Evolutionary conservation across 441 rosid genomes (phyloP), one percentile per base, ranked within the genome.

Genomic region (Iberis amara): DNA sequence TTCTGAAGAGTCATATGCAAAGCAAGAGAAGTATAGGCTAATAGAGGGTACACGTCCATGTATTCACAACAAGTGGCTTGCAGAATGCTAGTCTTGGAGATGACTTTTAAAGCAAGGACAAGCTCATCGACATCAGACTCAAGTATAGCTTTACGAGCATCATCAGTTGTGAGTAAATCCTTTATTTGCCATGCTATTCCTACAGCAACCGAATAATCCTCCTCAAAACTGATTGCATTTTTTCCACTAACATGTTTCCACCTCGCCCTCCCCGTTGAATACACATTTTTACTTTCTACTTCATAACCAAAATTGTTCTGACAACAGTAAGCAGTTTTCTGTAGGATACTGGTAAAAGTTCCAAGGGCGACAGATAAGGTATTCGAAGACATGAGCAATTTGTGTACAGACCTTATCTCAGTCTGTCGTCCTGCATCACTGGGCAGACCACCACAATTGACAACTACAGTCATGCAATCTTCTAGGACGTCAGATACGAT

Each of bases 181-280:
- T 80, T 86, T 70, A 92, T 70, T 61, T 92, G 97, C 96, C 97
- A 92, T 37, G 97, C 82, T 75, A 86, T 68, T 65, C 96, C 99
- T 35, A 77, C 76, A 65, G 92, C 76, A 62, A 74, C 59, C 39
- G 51, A 68, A 69, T 84, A 89, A 72, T 82, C 95, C 41, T 81
- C 79, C 69, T 77, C 71, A 40, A 89, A 80, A 76, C 65, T 77
- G 30, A 77, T 60, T 31, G 78, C 65, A 51, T 43, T 73, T 72
- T 73, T 81, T 33, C 76, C 73, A 13, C 76, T 64, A 26, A 54
- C 69, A 61, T 73, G 78, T 64, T 73, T 82, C 88, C 90, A 77
- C 66, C 77, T 84, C 24, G 67, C 78, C 61, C 92, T 75, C 69
- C 71, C 73, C 57, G 31, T 57, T 13, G 79, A 65, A 48, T 58